phyloP scores from a whole-genome alignment of 176 grass and related monocot genomes.

The Triticum dicoccoides region DNA sequence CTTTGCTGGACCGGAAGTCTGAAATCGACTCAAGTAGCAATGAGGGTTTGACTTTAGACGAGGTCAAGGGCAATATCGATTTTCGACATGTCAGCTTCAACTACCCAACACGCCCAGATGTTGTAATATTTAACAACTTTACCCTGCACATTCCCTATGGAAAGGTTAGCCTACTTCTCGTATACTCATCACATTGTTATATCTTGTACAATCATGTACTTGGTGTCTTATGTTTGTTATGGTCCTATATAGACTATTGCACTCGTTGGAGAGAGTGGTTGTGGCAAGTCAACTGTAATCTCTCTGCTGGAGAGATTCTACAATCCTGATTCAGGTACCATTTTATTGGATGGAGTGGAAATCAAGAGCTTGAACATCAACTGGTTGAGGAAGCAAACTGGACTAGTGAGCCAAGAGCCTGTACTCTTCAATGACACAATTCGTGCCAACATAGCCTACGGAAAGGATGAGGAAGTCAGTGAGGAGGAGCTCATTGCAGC shows the following conservation, averaged over 20 bases:
- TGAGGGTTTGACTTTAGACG: conserved; percentile 36
- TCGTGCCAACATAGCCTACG: conserved; percentile 66
- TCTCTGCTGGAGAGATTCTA: conserved; percentile 69
- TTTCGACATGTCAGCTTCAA: conserved; percentile 61
- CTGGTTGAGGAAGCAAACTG: conserved; percentile 65
- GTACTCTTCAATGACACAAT: conserved; percentile 74
- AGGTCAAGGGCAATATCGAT: conserved; percentile 62
- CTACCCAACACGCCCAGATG: conserved; percentile 56
- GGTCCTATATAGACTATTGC: conserved; percentile 44
- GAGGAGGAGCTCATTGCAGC: conserved; percentile 62
- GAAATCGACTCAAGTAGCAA: conserved; percentile 55
- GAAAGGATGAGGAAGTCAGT: conserved; percentile 42
- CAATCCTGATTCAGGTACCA: conserved; percentile 51
- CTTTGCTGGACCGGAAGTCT: conserved; percentile 57
- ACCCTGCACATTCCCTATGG: conserved; percentile 46
- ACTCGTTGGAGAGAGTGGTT: conserved; percentile 73
- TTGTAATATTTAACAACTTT: conserved; percentile 58
- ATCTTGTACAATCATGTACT: not conserved
- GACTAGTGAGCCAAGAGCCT: conserved; percentile 72
- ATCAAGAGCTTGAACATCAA: conserved; percentile 53
- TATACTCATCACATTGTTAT: not conserved
- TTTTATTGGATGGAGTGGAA: conserved; percentile 54
- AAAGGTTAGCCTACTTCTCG: conserved; percentile 40
- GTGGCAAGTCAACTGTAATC: conserved; percentile 65
- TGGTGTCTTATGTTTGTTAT: not conserved